phyloP scores from a whole-genome alignment of 2,329 filamentous ascomycete species.

The Geosmithia putterillii region DNA sequence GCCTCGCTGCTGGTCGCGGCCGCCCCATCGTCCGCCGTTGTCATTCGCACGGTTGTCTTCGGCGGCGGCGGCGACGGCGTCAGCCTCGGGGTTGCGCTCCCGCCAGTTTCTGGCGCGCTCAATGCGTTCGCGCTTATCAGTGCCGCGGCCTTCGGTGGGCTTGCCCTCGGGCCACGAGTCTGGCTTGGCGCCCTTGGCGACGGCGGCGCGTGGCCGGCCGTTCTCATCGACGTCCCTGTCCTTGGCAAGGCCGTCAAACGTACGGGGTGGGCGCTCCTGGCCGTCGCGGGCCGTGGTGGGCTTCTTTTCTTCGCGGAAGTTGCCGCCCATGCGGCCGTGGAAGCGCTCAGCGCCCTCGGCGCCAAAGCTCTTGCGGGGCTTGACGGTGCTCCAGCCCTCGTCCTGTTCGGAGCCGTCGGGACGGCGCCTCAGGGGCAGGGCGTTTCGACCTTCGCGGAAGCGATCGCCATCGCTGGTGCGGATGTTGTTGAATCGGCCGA shows the following conservation, averaged over 20 bases:
- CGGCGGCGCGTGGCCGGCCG: constrained; percentile 47
- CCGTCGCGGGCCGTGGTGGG: constrained; percentile 40
- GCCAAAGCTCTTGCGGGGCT: constrained; percentile 62
- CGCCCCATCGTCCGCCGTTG: constrained; percentile 38
- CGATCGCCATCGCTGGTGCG: constrained; percentile 41
- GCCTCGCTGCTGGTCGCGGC: constrained; percentile 35
- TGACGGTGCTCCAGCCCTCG: constrained; percentile 65
- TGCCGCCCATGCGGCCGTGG: constrained; percentile 50
- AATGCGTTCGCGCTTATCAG: constrained; percentile 38
- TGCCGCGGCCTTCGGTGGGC: constrained; percentile 14
- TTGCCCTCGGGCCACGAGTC: constrained; percentile 67
- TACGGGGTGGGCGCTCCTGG: constrained; percentile 43
- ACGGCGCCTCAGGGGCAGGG: constrained; percentile 36
- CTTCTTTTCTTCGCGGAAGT: constrained; percentile 27
- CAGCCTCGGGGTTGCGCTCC: constrained; percentile 32
- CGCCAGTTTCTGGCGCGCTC: constrained; percentile 51
- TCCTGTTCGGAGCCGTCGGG: constrained; percentile 45
- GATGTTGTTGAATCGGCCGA: constrained; percentile 47
- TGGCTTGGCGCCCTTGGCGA: constrained; percentile 47
- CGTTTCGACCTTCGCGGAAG: constrained; percentile 30
- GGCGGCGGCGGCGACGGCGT: constrained; percentile 39
- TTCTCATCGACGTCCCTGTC: constrained; percentile 44
- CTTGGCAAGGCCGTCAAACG: constrained; percentile 35
- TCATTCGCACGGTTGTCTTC: constrained; percentile 16
- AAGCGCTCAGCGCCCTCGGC: constrained; percentile 62